These are phyloP conservation scores for Cryptococcus sp. DNA, from an alignment of 1,284 basidiomycete species.

Conservation along the genomic window DNA sequence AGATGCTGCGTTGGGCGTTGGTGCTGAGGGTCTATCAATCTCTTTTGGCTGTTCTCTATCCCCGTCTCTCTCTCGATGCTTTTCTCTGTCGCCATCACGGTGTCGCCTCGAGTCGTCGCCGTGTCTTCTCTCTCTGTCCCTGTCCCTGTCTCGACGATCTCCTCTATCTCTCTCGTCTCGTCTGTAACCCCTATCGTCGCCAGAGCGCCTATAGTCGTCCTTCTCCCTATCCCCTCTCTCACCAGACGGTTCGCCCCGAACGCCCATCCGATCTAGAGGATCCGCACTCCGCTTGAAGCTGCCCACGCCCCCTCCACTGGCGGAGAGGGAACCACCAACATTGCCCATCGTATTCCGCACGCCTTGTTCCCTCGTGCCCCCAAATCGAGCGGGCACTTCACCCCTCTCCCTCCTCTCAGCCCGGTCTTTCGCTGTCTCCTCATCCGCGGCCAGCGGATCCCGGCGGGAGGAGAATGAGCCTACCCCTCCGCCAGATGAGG, in stretches of 20 bases:
- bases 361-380: constrained; percentile 47
- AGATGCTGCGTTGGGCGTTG: constrained; percentile 14
- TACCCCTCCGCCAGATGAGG: background rate
- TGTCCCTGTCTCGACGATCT: constrained; percentile 15
- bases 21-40: constrained; percentile 4
- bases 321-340: constrained; percentile 16
- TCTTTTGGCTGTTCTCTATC: constrained; percentile 9
- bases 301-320: constrained; percentile 25
- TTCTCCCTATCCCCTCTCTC: constrained; percentile 5
- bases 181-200: constrained; percentile 13
- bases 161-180: constrained; percentile 12
- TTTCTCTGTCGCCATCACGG: constrained; percentile 13
- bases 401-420: constrained; percentile 42
- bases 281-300: constrained; percentile 39
- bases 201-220: constrained; percentile 13
- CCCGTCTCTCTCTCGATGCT: constrained; percentile 9
- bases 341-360: constrained; percentile 50
- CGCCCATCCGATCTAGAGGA: constrained; percentile 42
- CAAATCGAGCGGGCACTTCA: constrained; percentile 46
- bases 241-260: constrained; percentile 15
- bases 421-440: constrained; percentile 42
- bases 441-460: constrained; percentile 36
- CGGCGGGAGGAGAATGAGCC: constrained; percentile 35
- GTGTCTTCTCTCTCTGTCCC: constrained; percentile 12
- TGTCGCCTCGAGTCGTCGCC: constrained; percentile 12